These are phyloP conservation scores for Malus sylvestris DNA, from an alignment of 306 rosid species.

Conservation along the genomic window DNA sequence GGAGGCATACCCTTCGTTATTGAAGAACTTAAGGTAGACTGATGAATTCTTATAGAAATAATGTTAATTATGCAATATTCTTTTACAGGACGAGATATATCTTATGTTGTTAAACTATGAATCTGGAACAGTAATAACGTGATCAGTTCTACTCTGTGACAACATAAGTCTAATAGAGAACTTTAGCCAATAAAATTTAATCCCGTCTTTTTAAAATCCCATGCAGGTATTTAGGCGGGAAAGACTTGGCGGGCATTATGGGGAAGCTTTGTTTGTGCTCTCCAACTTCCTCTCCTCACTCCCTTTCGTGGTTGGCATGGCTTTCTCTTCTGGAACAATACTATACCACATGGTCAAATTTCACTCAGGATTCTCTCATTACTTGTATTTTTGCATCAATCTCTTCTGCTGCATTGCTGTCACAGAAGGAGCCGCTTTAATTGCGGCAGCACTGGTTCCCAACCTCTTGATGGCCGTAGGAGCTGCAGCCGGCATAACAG, in stretches of 20 bases:
- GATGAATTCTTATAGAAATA: neutral
- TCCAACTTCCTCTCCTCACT: conserved; percentile 40
- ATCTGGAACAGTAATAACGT: neutral
- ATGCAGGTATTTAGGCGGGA: conserved; percentile 39
- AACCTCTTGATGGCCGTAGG: conserved; percentile 36
- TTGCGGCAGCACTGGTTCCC: conserved; percentile 33
- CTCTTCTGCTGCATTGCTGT: conserved; percentile 35
- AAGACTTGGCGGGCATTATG: conserved; percentile 44
- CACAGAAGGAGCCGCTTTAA: conserved; percentile 25
- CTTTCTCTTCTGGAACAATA: conserved; percentile 37
- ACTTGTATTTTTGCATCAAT: conserved; percentile 35
- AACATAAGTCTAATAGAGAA: neutral
- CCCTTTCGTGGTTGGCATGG: conserved; percentile 32
- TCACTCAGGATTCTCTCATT: conserved; percentile 32
- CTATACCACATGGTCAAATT: conserved; percentile 41
- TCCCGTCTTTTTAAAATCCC: neutral
- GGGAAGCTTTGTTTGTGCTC: conserved; percentile 37
- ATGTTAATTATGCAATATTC: too few species aligned
- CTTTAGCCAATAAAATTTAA: neutral
- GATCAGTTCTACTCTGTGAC: neutral
- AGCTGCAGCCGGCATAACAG: conserved; percentile 24
- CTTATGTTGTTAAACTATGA: neutral
- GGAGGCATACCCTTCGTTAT: conserved; percentile 22
- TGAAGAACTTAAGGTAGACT: conserved; percentile 15
- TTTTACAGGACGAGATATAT: neutral